Conservation (phyloP, 2,329 filamentous ascomycete species). For the Sclerotinia spermophila region DNA sequence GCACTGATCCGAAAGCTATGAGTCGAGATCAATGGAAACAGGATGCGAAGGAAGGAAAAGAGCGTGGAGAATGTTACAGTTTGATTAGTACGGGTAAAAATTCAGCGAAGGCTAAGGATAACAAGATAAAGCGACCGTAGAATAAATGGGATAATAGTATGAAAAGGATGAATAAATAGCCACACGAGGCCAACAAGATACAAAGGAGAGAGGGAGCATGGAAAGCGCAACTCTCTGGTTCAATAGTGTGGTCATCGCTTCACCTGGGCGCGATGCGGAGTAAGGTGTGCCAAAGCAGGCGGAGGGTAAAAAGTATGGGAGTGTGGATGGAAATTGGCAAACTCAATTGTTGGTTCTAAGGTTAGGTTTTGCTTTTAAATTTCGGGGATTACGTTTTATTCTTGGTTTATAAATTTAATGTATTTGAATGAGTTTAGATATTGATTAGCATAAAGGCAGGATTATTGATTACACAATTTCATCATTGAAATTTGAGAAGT, state of each 20-base stretch:
- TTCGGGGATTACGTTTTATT: background rate
- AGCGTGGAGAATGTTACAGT: too few relatives aligned
- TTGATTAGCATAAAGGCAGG: background rate
- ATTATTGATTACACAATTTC: background rate
- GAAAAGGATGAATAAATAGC: background rate
- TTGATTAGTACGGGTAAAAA: too few relatives aligned
- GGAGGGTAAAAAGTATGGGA: rapidly evolving
- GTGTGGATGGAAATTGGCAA: background rate
- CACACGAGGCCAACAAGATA: background rate
- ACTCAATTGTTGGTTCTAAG: background rate
- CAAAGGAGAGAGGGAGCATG: background rate
- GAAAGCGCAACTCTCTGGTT: background rate
- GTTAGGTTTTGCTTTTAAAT: background rate
- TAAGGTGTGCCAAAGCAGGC: rapidly evolving
- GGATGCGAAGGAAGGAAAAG: too few relatives aligned
- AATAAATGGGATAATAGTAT: background rate
- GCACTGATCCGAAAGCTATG: too few relatives aligned
- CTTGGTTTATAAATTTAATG: too few relatives aligned
- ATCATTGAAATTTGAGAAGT: background rate
- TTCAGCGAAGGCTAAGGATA: too few relatives aligned
- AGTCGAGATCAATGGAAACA: too few relatives aligned
- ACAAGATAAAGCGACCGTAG: too few relatives aligned
- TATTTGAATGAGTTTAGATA: too few relatives aligned
- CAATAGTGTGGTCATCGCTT: background rate
- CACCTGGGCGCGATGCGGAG: background rate